Evolutionary conservation across 179 eudicot species (phyloP), one percentile per base, ranked within the genome.

Genomic region (Corrigiola litoralis): DNA sequence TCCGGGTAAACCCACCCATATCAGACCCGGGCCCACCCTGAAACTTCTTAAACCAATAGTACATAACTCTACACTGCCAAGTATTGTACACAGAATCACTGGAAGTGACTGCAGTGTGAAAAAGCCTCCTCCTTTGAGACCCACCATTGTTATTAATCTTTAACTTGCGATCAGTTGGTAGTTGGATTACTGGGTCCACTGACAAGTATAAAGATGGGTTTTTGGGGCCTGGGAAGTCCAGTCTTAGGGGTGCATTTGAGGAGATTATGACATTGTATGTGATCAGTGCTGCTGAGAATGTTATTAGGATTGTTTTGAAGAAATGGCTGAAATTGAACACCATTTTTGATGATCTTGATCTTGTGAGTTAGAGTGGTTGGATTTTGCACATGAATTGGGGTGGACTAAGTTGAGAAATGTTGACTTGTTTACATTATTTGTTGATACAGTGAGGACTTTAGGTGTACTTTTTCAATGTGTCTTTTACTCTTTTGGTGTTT

Each of bases 1-100:
- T 83, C 57, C 99, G 81, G n/a, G 99, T 94, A 72, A 90, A 94
- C 23, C 99, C 97, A 45, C 97, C 99, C 99, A 91, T 94, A 6
- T 91, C 99, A 36, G 91, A 87, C 49, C 67, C 63, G 31, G 76
- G 74, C 17, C 45, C 72, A 37, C 47, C 60, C 62, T 75, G 81
- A 71, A 83, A 79, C 70, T 88, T 79, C 74, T 85, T 80, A 67
- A 91, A 94, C 97, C 97, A 94, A 69, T 94, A 94, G 53, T 94
- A 90, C 99, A 94, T 91, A 2, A 94, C 74, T 76, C 97, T 79
- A 58, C 87, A 83, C 79, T 91, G 97, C 99, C 99, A 94, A 12
- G 95, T 85, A 60, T 85, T 94, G 65, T 94, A 94, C 34, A 94
- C 83, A 2, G 90, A 81, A 67, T 88, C 92, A 6, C 97, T 84